phyloP scores from a whole-genome alignment of 2,329 filamentous ascomycete species.

The Scedosporium boydii region DNA sequence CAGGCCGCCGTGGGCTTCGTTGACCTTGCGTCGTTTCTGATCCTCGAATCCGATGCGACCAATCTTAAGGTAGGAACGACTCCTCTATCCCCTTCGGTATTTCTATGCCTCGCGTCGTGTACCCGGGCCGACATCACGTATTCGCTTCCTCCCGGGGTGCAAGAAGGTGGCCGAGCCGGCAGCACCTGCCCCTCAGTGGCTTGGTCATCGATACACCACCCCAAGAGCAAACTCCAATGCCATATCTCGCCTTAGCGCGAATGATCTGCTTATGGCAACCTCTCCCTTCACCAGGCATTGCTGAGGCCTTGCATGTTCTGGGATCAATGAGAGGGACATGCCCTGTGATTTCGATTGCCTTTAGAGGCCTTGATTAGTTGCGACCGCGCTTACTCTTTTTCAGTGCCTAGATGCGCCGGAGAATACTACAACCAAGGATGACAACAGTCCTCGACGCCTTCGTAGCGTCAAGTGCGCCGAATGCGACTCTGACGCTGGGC shows the following conservation, averaged over 20 bases:
- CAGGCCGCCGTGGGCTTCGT: slow-evolving; percentile 63
- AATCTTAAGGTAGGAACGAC: slow-evolving; percentile 25
- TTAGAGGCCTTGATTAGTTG: not conserved
- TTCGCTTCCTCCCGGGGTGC: slow-evolving; percentile 20
- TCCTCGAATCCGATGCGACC: slow-evolving; percentile 57
- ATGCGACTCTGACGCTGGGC: slow-evolving; percentile 37
- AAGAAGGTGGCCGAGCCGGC: slow-evolving; percentile 56
- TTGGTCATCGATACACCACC: slow-evolving; percentile 61
- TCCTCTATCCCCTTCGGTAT: slow-evolving; percentile 4
- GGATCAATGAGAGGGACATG: slow-evolving; percentile 43
- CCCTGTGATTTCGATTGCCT: not conserved
- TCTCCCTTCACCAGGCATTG: slow-evolving; percentile 34
- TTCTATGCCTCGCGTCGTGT: slow-evolving; percentile 5
- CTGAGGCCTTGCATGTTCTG: slow-evolving; percentile 35
- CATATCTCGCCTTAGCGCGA: slow-evolving; percentile 14
- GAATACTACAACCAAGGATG: not conserved
- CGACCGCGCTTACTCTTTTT: slow-evolving; percentile 7
- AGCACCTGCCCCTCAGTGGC: slow-evolving; percentile 35
- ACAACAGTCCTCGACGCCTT: not conserved
- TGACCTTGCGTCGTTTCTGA: slow-evolving; percentile 67
- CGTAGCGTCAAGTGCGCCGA: slow-evolving; percentile 29
- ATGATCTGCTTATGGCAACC: slow-evolving; percentile 14
- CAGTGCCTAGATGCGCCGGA: slow-evolving; percentile 27
- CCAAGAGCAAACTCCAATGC: slow-evolving; percentile 40
- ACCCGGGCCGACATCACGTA: not conserved